These are phyloP conservation scores for Akanthomyces muscarius DNA, from an alignment of 2,329 filamentous ascomycete genomes.

Conservation along the genomic window DNA sequence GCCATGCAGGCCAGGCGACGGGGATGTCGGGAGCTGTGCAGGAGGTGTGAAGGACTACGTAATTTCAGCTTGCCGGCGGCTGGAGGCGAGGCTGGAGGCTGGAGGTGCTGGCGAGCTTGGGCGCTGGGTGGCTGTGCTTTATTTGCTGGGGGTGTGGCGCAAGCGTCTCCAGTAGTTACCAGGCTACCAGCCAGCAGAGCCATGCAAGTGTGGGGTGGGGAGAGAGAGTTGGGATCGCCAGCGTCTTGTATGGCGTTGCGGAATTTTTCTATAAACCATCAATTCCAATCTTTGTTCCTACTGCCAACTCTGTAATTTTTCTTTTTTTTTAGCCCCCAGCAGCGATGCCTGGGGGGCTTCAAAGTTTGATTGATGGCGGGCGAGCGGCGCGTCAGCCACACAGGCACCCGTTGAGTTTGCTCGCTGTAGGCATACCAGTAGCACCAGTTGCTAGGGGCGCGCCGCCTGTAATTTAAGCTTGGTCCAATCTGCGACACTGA, in stretches of 20 bases:
- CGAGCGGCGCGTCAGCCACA: too few relatives aligned
- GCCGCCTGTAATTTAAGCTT: not conserved
- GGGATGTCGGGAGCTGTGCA: not conserved
- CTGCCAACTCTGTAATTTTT: not conserved
- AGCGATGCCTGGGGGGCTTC: not conserved
- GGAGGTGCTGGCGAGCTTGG: not conserved
- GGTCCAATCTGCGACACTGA: not conserved
- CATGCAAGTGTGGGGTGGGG: too few relatives aligned
- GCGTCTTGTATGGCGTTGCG: too few relatives aligned
- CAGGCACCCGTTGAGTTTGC: not conserved
- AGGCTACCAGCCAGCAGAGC: too few relatives aligned
- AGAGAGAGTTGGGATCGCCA: too few relatives aligned
- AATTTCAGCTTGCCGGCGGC: not conserved
- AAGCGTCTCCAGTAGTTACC: not conserved
- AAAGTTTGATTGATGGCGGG: too few relatives aligned
- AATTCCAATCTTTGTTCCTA: too few relatives aligned
- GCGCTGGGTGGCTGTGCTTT: slow-evolving; percentile 9
- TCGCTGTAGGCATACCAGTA: not conserved
- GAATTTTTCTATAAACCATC: too few relatives aligned
- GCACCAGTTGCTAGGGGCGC: not conserved
- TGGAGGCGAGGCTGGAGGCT: slow-evolving; percentile 9
- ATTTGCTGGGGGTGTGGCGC: not conserved
- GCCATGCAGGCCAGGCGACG: slow-evolving; percentile 14
- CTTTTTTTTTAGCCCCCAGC: not conserved
- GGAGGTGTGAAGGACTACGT: slow-evolving; percentile 2